Percentiles rank a stretch among this genome's conserved stretches.
Evolutionary conservation across 805 yeast species (phyloP).

Genomic region (Blastobotrys peoriensis): DNA sequence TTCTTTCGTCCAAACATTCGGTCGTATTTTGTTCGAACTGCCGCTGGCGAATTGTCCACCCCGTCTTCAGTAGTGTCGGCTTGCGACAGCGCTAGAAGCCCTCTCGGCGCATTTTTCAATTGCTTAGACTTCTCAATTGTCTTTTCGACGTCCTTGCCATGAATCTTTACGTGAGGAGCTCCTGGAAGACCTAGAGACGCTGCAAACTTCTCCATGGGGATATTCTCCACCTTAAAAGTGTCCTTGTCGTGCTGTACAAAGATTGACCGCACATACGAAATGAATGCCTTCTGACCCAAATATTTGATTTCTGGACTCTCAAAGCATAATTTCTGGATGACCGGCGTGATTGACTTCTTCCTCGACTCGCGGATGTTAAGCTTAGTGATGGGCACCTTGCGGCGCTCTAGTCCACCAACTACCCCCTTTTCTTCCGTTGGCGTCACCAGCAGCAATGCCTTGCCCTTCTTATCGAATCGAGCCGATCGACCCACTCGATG

Average conservation of each 20-base stretch:
- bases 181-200: conserved; percentile 89
- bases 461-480: conserved; percentile 77
- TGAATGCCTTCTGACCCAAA: conserved; percentile 91
- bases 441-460: conserved; percentile 72
- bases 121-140: conserved; percentile 50
- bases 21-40: conserved; percentile 82
- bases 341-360: conserved; percentile 66
- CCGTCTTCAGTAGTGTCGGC: conserved; percentile 60
- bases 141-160: conserved; percentile 35
- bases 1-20: conserved; percentile 93
- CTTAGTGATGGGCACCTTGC: conserved; percentile 63
- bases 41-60: conserved; percentile 31
- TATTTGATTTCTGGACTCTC: conserved; percentile 88
- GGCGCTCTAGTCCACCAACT: conserved; percentile 52
- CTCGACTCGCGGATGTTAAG: conserved; percentile 71
- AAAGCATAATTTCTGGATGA: conserved; percentile 85
- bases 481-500: conserved; percentile 91
- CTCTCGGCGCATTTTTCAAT: conserved; percentile 75
- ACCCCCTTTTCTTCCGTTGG: conserved; percentile 80
- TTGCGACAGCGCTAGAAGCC: conserved; percentile 50
- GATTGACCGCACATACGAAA: conserved; percentile 81
- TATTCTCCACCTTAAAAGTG: conserved; percentile 62
- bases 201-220: conserved; percentile 82
- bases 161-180: conserved; percentile 84
- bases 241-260: conserved; percentile 83